Evolutionary conservation across 345 rosid genomes (phyloP).

Genomic region (Balakata baccata): DNA sequence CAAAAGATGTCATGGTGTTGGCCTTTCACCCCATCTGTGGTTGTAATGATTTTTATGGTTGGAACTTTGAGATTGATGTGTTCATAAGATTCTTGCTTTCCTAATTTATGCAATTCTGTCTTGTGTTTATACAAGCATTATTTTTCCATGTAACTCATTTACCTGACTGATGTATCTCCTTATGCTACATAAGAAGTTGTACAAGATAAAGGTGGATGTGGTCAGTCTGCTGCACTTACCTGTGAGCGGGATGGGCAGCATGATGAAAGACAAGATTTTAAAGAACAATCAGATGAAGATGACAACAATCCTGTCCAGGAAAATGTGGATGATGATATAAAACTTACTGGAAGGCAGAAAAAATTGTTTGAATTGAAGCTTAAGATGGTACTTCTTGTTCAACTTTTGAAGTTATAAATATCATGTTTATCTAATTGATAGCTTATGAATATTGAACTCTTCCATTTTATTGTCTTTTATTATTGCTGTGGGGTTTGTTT

Average conservation of each 20-base stretch:
- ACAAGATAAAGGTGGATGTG: constrained; percentile 33
- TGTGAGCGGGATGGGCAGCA: constrained; percentile 31
- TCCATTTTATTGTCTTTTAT: neutral
- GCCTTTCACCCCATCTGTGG: too few relatives aligned
- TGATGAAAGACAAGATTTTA: constrained; percentile 35
- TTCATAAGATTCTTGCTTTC: neutral
- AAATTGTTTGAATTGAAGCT: constrained; percentile 71
- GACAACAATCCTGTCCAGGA: constrained; percentile 39
- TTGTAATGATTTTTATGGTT: too few relatives aligned
- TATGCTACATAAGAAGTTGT: constrained; percentile 28
- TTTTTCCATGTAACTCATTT: neutral
- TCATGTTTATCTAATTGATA: neutral
- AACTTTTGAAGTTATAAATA: neutral
- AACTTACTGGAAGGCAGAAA: constrained; percentile 85
- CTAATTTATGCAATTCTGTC: neutral
- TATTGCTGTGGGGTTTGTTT: neutral
- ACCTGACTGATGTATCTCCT: neutral
- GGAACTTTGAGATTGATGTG: neutral
- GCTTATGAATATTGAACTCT: neutral
- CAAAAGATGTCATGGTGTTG: neutral
- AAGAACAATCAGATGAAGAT: constrained; percentile 42
- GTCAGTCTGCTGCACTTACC: constrained; percentile 19
- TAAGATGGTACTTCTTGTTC: constrained; percentile 57
- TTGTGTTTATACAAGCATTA: neutral
- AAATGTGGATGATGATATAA: constrained; percentile 44